phyloP scores from a whole-genome alignment of 2,329 filamentous ascomycete species.

The Epichloe glyceriae region DNA sequence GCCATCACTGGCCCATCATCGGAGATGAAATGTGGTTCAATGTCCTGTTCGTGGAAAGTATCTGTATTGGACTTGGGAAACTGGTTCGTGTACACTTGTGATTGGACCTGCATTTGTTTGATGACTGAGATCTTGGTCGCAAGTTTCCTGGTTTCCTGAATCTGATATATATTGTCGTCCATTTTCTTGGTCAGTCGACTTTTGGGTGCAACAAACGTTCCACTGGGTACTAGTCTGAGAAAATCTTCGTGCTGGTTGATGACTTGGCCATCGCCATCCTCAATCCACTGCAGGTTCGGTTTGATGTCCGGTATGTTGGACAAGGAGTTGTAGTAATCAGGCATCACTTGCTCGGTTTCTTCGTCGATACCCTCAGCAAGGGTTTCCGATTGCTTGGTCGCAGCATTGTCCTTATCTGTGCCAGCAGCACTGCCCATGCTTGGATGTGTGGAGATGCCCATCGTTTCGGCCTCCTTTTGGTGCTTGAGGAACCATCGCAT shows the following conservation, averaged over 20 bases:
- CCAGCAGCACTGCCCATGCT: conserved; percentile 24
- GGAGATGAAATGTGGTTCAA: conserved; percentile 77
- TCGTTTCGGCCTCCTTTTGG: conserved; percentile 53
- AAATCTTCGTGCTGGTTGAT: conserved; percentile 81
- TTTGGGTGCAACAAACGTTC: conserved; percentile 61
- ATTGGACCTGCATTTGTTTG: conserved; percentile 98
- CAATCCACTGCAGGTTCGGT: conserved; percentile 68
- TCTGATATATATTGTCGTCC: conserved; percentile 82
- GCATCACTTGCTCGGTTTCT: conserved; percentile 70
- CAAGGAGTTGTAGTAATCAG: conserved; percentile 87
- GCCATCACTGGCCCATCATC: conserved; percentile 84
- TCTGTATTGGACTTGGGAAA: conserved; percentile 93
- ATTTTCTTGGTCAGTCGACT: conserved; percentile 67
- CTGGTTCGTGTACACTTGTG: conserved; percentile 95
- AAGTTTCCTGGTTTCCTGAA: conserved; percentile 93
- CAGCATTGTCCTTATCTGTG: conserved; percentile 31
- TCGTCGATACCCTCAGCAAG: conserved; percentile 92
- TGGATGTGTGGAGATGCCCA: conserved; percentile 26
- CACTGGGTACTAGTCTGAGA: conserved; percentile 61
- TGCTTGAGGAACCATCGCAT: conserved; percentile 83
- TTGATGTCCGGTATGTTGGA: conserved; percentile 77
- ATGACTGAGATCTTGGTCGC: conserved; percentile 95
- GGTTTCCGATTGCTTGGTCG: conserved; percentile 50
- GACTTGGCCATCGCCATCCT: conserved; percentile 79
- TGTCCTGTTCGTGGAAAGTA: conserved; percentile 75